Percentiles rank a stretch among this genome's conserved stretches.
Conservation (phyloP, 2,329 filamentous ascomycete species). For the Esteya vermicola region DNA sequence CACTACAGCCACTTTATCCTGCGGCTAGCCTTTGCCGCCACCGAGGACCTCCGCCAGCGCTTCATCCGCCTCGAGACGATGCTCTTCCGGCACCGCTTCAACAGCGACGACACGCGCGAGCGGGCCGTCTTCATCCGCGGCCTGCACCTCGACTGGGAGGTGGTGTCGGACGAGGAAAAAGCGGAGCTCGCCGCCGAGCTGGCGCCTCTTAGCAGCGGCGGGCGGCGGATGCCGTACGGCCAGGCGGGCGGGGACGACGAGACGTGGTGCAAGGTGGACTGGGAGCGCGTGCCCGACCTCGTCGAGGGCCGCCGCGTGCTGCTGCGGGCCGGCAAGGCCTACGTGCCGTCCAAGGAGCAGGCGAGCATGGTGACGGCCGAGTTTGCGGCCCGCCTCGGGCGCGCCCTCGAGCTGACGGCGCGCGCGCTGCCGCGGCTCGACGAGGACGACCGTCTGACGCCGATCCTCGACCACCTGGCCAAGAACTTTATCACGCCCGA, state of each 20-base stretch:
- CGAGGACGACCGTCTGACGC: slow-evolving; percentile 79
- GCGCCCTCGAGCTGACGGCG: slow-evolving; percentile 79
- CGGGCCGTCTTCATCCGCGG: slow-evolving; percentile 61
- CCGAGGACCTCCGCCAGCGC: slow-evolving; percentile 75
- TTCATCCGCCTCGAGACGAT: slow-evolving; percentile 80
- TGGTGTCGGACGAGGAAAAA: slow-evolving; percentile 66
- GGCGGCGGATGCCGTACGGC: slow-evolving; percentile 21
- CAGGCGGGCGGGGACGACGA: slow-evolving; percentile 60
- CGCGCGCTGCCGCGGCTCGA: slow-evolving; percentile 82
- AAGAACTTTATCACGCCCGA: slow-evolving; percentile 93
- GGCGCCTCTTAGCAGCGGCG: slow-evolving; percentile 30
- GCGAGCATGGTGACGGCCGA: slow-evolving; percentile 79
- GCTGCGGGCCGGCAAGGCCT: slow-evolving; percentile 70
- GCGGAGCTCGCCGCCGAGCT: slow-evolving; percentile 47
- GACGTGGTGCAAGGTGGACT: slow-evolving; percentile 92
- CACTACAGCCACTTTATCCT: slow-evolving; percentile 98
- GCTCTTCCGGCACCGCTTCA: slow-evolving; percentile 73
- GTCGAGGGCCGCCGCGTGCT: slow-evolving; percentile 69
- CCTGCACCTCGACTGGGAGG: slow-evolving; percentile 73
- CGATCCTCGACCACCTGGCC: slow-evolving; percentile 62
- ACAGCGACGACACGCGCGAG: slow-evolving; percentile 61
- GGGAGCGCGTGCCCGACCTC: slow-evolving; percentile 82
- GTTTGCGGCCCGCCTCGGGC: slow-evolving; percentile 66
- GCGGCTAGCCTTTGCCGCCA: slow-evolving; percentile 79
- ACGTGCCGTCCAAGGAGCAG: slow-evolving; percentile 78